Conservation (phyloP, 108 stramenopile species). For the Nannochloropsis salina region DNA sequence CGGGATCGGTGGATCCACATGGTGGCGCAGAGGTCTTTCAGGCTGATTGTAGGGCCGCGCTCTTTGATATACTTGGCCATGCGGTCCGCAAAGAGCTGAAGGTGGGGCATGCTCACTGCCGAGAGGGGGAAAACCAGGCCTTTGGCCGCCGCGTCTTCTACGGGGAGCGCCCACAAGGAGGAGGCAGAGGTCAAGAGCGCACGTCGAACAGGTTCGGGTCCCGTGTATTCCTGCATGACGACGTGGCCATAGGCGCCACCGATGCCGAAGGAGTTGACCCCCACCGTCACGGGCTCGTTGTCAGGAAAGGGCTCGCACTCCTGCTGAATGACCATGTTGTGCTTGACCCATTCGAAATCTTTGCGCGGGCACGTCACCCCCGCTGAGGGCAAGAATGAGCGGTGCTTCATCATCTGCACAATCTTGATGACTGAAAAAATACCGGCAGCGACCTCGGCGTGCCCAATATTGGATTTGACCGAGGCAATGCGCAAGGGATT, state of each 20-base stretch:
- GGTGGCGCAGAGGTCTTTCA: slow-evolving; percentile 1
- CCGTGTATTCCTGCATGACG: slow-evolving; percentile 21
- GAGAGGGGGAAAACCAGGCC: neutral
- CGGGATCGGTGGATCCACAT: slow-evolving; percentile 14
- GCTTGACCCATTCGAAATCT: neutral
- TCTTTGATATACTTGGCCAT: slow-evolving; percentile 17
- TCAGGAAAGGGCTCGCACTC: neutral
- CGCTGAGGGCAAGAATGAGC: neutral
- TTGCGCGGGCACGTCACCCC: neutral
- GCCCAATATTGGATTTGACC: slow-evolving; percentile 57
- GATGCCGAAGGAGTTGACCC: slow-evolving; percentile 55
- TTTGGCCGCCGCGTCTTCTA: neutral
- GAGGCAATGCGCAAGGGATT: slow-evolving; percentile 51
- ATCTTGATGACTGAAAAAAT: slow-evolving; percentile 53
- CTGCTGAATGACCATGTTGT: neutral
- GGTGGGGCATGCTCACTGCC: slow-evolving; percentile 5
- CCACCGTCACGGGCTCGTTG: slow-evolving; percentile 30
- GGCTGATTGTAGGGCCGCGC: neutral
- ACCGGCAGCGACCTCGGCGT: slow-evolving; percentile 56
- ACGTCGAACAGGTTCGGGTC: neutral
- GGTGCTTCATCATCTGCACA: slow-evolving; percentile 44
- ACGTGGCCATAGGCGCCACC: slow-evolving; percentile 56
- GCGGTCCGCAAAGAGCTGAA: slow-evolving; percentile 1
- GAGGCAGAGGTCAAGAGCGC: neutral
- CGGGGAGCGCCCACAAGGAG: neutral